Conservation (phyloP, 169 alveolate species). For the Plasmodium coatneyi region DNA sequence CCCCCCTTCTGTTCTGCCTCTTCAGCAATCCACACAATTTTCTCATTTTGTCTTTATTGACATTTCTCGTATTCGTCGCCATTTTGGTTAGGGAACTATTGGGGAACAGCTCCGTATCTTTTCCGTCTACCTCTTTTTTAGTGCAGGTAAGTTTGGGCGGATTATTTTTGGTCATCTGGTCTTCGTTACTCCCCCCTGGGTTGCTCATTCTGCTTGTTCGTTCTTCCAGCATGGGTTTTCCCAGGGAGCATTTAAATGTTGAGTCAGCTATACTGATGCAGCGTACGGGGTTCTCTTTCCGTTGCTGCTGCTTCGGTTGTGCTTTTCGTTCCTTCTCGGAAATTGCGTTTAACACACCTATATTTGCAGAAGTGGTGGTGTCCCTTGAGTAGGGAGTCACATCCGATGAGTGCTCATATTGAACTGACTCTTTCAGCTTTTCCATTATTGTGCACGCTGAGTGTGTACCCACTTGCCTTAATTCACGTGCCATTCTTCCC, state of each 20-base stretch:
- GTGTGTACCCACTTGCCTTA: not conserved
- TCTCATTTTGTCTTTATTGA: constrained; percentile 2
- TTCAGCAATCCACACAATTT: not conserved
- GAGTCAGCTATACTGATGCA: not conserved
- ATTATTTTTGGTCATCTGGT: not conserved
- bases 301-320: not conserved
- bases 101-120: not conserved
- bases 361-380: not conserved
- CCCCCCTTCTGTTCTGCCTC: not conserved
- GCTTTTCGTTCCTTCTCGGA: not conserved
- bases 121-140: not conserved
- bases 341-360: not conserved
- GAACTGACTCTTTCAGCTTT: not conserved
- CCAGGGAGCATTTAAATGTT: not conserved
- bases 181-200: not conserved
- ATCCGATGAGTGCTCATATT: not conserved
- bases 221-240: not conserved
- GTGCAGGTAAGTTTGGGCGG: not conserved
- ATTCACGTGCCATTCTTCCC: not conserved
- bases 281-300: not conserved
- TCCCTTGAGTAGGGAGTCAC: not conserved
- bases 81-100: not conserved
- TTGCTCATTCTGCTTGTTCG: not conserved
- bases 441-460: not conserved
- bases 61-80: constrained; percentile 35